Evolutionary conservation across 139 green algal genomes (phyloP).

Genomic region (Spirogloea muscicola): DNA sequence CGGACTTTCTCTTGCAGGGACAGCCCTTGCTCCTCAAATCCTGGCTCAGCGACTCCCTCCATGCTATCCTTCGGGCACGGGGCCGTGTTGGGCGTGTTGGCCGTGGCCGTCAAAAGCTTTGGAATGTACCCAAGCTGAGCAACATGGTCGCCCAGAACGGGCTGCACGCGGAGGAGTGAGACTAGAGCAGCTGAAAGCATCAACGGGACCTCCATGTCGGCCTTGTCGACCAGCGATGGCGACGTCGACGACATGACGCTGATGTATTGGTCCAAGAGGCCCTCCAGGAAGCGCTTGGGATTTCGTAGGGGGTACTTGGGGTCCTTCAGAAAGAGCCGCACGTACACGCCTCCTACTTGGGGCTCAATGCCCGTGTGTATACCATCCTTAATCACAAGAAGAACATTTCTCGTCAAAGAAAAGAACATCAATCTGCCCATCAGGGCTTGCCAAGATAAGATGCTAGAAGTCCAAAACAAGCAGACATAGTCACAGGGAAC

Average conservation of each 20-base stretch:
- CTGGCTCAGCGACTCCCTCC: conserved; percentile 4
- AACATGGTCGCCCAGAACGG: conserved; percentile 38
- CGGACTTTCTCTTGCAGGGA: conserved; percentile 15
- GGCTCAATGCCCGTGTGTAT: too few species aligned
- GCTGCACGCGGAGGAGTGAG: conserved; percentile 41
- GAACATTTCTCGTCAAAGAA: too few species aligned
- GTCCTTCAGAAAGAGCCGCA: conserved; percentile 84
- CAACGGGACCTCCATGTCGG: not conserved
- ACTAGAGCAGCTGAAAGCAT: conserved; percentile 30
- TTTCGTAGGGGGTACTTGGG: conserved; percentile 71
- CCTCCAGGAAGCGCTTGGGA: conserved; percentile 68
- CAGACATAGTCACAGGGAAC: too few species aligned
- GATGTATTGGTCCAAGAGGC: conserved; percentile 63
- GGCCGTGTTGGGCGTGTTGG: too few species aligned
- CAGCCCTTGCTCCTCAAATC: not conserved
- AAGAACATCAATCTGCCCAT: too few species aligned
- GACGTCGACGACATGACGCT: not conserved
- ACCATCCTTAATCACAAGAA: too few species aligned
- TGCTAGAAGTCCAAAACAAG: too few species aligned
- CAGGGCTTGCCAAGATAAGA: too few species aligned
- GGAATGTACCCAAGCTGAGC: conserved; percentile 46
- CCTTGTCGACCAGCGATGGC: too few species aligned
- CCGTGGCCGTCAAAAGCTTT: conserved; percentile 40
- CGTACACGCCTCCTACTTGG: conserved; percentile 82
- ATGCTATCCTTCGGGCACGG: not conserved